Conservation (phyloP, 2,329 filamentous ascomycete species). For the Coniochaeta sp. region DNA sequence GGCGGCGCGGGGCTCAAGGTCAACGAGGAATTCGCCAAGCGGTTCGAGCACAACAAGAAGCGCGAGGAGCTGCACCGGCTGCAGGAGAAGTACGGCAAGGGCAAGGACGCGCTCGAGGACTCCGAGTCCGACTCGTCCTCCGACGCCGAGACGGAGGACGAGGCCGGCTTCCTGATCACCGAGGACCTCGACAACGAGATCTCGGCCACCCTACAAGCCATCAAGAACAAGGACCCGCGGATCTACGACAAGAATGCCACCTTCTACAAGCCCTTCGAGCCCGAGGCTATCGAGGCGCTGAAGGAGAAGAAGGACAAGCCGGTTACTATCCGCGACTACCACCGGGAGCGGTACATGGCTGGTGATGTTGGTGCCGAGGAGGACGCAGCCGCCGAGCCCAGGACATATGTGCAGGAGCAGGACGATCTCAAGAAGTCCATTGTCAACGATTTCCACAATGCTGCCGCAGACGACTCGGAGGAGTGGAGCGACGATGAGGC, state of each 20-base stretch:
- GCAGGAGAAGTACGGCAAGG: conserved; percentile 71
- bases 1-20: conserved; percentile 61
- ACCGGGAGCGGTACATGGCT: conserved; percentile 78
- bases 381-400: conserved; percentile 36
- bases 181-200: conserved; percentile 82
- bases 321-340: conserved; percentile 82
- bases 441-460: conserved; percentile 71
- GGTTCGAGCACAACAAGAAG: conserved; percentile 97
- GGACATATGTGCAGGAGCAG: conserved; percentile 84
- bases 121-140: conserved; percentile 61
- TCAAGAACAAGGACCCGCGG: conserved; percentile 82
- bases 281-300: conserved; percentile 26
- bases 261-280: conserved; percentile 67
- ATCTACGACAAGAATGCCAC: conserved; percentile 76
- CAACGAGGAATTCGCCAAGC: conserved; percentile 81
- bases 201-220: conserved; percentile 76
- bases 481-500: conserved; percentile 58
- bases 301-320: conserved; percentile 69
- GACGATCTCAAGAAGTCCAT: conserved; percentile 72
- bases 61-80: conserved; percentile 79
- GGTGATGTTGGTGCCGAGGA: conserved; percentile 55
- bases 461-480: conserved; percentile 25
- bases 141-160: conserved; percentile 77
- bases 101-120: conserved; percentile 40
- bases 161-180: conserved; percentile 80